Conservation (phyloP, 106 monocot species). For the Dendrobium huoshanense region DNA sequence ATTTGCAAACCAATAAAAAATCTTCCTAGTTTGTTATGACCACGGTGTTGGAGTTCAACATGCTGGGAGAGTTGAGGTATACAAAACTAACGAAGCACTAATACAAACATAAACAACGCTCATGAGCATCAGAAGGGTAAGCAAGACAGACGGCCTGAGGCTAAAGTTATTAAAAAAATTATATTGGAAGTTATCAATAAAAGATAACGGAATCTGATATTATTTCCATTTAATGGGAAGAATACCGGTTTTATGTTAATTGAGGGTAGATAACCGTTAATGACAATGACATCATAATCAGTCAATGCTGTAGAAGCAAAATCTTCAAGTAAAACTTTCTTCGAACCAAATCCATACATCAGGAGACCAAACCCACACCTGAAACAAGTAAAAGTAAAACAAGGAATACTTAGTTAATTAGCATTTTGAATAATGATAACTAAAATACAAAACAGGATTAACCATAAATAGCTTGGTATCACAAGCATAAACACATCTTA, state of each 20-base stretch:
- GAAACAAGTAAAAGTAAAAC: background rate
- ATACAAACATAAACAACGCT: background rate
- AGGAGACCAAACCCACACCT: slow-evolving; percentile 93
- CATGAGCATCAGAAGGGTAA: background rate
- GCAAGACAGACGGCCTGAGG: background rate
- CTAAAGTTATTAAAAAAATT: background rate
- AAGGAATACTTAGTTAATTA: background rate
- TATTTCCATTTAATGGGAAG: background rate
- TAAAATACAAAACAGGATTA: background rate
- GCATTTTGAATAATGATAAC: background rate
- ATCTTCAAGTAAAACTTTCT: slow-evolving; percentile 86
- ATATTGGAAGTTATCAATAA: background rate
- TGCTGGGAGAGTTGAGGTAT: background rate
- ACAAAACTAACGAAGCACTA: background rate
- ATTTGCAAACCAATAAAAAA: no score
- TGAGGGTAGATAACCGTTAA: slow-evolving; percentile 91
- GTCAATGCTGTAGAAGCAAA: slow-evolving; percentile 71
- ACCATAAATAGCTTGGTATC: background rate
- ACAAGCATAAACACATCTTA: background rate
- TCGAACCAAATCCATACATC: slow-evolving; percentile 98
- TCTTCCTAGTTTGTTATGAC: background rate
- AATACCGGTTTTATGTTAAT: slow-evolving; percentile 81
- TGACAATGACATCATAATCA: slow-evolving; percentile 65
- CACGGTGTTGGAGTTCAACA: background rate
- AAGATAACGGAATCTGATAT: background rate